phyloP scores from a whole-genome alignment of 352 stramenopile genomes.

The Saprolegnia diclina region DNA sequence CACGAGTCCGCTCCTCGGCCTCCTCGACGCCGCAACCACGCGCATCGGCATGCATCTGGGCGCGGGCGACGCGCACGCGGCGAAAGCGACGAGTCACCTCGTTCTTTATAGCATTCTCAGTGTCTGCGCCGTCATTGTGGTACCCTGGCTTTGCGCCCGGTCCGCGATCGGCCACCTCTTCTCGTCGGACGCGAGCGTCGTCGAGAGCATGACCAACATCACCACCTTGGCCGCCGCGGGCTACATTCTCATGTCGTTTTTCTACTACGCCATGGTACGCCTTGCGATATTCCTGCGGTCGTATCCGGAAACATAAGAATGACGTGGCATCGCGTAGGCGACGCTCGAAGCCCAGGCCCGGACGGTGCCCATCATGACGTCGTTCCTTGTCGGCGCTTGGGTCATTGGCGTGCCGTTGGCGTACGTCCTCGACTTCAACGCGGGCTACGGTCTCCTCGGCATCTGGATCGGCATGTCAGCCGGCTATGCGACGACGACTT shows the following conservation, averaged over 20 bases:
- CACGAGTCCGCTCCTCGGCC: conserved; percentile 61
- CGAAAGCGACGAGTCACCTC: conserved; percentile 51
- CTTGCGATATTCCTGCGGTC: no score
- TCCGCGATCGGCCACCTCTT: conserved; percentile 60
- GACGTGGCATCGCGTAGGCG: conserved; percentile 33
- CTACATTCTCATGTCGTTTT: conserved; percentile 68
- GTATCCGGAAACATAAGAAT: background rate
- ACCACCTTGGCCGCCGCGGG: conserved; percentile 44
- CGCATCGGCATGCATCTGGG: conserved; percentile 63
- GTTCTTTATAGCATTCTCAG: conserved; percentile 40
- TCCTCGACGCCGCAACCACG: conserved; percentile 56
- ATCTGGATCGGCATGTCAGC: conserved; percentile 67
- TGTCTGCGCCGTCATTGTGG: conserved; percentile 40
- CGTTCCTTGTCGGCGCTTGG: conserved; percentile 52
- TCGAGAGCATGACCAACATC: conserved; percentile 56
- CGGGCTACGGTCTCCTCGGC: conserved; percentile 48
- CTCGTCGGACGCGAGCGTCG: conserved; percentile 52
- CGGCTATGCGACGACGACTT: conserved; percentile 68
- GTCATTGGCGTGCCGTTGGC: conserved; percentile 60
- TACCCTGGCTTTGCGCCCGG: conserved; percentile 40
- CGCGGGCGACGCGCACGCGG: conserved; percentile 34
- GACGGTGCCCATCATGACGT: conserved; percentile 47
- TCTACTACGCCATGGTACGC: conserved; percentile 75
- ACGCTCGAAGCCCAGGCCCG: conserved; percentile 65
- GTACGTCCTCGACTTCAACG: conserved; percentile 40